Evolutionary conservation across 202 grass and related monocot genomes (phyloP).

Genomic region (Alloteropsis angusta): DNA sequence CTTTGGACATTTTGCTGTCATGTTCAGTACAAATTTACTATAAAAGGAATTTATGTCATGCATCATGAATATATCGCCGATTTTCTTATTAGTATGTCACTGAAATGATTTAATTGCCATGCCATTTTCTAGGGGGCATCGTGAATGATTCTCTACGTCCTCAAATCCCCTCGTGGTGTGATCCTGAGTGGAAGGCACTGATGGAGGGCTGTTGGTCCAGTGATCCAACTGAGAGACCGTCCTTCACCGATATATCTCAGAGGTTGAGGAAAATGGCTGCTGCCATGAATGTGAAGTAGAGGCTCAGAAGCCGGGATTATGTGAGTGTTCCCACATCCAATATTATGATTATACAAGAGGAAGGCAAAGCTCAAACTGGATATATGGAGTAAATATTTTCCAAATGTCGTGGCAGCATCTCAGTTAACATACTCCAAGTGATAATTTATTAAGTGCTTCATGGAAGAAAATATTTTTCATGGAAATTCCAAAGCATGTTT

Average conservation of each 20-base stretch:
- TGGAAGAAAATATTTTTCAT: constrained; percentile 1
- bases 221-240: constrained; percentile 69
- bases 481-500: constrained; percentile 25
- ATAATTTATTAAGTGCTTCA: constrained; percentile 15
- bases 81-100: not conserved
- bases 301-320: not conserved
- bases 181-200: constrained; percentile 93
- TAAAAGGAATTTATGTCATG: constrained; percentile 13
- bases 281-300: constrained; percentile 71
- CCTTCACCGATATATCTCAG: constrained; percentile 89
- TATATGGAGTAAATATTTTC: constrained; percentile 20
- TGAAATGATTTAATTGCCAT: not conserved
- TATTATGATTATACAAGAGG: constrained; percentile 25
- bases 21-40: constrained; percentile 1
- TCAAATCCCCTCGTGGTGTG: constrained; percentile 84
- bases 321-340: constrained; percentile 17
- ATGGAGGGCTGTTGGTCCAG: constrained; percentile 82
- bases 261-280: constrained; percentile 88
- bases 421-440: constrained; percentile 29
- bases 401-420: constrained; percentile 11
- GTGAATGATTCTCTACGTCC: constrained; percentile 70
- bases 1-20: not conserved
- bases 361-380: constrained; percentile 27
- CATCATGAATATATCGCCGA: constrained; percentile 11
- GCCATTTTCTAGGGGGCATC: constrained; percentile 51